Conservation (phyloP, 2,329 filamentous ascomycete genomes). For the Teratosphaeria epicoccoides region DNA sequence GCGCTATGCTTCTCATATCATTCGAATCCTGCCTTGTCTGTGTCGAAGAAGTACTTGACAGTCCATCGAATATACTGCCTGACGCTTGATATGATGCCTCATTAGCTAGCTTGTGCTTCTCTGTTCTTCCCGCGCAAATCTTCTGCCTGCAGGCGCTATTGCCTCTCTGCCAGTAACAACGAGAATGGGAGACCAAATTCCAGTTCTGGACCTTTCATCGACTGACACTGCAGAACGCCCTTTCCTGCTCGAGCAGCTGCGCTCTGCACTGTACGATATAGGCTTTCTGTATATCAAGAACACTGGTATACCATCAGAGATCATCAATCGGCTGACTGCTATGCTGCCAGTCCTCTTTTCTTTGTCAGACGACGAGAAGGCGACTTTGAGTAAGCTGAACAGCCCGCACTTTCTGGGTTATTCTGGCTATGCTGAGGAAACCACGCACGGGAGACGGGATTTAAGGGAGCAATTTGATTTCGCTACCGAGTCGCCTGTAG, state of each 20-base stretch:
- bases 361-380: constrained; percentile 30
- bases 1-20: too few relatives aligned
- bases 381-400: constrained; percentile 36
- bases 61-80: too few relatives aligned
- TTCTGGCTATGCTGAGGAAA: constrained; percentile 45
- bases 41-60: too few relatives aligned
- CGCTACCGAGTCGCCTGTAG: constrained; percentile 42
- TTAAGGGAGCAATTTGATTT: constrained; percentile 50
- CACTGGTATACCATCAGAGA: constrained; percentile 34
- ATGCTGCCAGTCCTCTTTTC: constrained; percentile 37
- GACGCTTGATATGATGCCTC: too few relatives aligned
- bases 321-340: constrained; percentile 30
- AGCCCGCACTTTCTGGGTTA: constrained; percentile 54
- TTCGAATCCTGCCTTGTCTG: too few relatives aligned
- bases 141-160: too few relatives aligned
- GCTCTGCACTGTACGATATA: constrained; percentile 38
- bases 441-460: constrained; percentile 43
- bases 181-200: constrained; percentile 22
- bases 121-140: too few relatives aligned
- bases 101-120: too few relatives aligned
- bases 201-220: constrained; percentile 40
- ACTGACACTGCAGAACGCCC: constrained; percentile 29
- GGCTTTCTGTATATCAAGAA: constrained; percentile 46
- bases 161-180: too few relatives aligned
- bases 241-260: constrained; percentile 34